phyloP scores from a whole-genome alignment of 345 rosid species.

The Eucalyptus rudis region DNA sequence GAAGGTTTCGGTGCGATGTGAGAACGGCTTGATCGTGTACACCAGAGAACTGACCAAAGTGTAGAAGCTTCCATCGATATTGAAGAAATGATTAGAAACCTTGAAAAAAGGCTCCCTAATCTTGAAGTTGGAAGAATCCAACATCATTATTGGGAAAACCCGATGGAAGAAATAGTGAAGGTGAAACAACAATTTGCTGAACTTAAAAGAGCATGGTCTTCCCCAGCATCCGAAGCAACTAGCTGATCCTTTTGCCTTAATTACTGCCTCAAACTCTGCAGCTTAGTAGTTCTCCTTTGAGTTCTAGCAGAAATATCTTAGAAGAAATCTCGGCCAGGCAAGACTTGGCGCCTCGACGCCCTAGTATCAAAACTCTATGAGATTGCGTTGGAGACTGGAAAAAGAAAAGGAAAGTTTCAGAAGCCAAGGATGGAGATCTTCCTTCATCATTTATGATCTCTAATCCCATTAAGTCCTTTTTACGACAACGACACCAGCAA shows the following conservation, averaged over 20 bases:
- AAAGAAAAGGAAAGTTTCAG: background rate
- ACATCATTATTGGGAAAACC: background rate
- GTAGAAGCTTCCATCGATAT: background rate
- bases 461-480: background rate
- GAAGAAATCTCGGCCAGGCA: background rate
- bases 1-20: background rate
- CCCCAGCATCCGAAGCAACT: background rate
- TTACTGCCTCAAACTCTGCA: background rate
- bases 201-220: background rate
- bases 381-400: background rate
- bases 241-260: background rate
- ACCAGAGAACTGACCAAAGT: background rate
- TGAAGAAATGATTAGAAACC: background rate
- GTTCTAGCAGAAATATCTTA: too few relatives aligned
- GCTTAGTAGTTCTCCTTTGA: background rate
- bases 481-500: accelerated
- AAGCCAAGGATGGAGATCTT: background rate
- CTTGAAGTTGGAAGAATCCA: background rate
- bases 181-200: background rate
- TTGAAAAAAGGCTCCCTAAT: background rate
- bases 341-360: background rate
- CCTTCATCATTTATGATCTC: too few relatives aligned
- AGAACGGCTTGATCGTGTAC: background rate
- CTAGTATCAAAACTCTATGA: background rate
- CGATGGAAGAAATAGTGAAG: background rate